phyloP scores from a whole-genome alignment of 2,329 filamentous ascomycete genomes.

The Aspergillus fijiensis region DNA sequence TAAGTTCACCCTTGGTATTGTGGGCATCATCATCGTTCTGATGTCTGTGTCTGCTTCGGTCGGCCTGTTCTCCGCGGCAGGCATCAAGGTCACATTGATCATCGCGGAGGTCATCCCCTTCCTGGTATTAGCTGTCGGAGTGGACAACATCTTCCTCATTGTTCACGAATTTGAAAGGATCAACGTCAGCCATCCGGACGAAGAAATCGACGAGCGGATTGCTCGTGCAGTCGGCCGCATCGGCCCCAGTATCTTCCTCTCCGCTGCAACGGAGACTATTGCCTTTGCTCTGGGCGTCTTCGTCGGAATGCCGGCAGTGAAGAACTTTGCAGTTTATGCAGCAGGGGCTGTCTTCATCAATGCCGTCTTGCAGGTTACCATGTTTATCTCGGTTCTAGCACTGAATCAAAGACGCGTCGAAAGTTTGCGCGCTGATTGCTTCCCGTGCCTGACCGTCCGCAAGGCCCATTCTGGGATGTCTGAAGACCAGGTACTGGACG shows the following conservation, averaged over 20 bases:
- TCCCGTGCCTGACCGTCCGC: slow-evolving; percentile 82
- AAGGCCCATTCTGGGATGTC: slow-evolving; percentile 67
- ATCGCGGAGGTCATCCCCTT: slow-evolving; percentile 99
- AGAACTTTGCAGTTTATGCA: slow-evolving; percentile 95
- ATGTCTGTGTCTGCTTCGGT: slow-evolving; percentile 98
- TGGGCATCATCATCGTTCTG: slow-evolving; percentile 90
- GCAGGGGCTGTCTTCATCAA: slow-evolving; percentile 97
- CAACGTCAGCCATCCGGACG: slow-evolving; percentile 87
- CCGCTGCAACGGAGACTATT: slow-evolving; percentile 89
- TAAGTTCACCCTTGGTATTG: slow-evolving; percentile 93
- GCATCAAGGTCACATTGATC: slow-evolving; percentile 92
- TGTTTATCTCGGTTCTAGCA: slow-evolving; percentile 90
- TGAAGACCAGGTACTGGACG: slow-evolving; percentile 66
- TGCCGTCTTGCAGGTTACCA: slow-evolving; percentile 91
- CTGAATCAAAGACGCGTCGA: slow-evolving; percentile 91
- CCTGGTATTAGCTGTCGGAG: slow-evolving; percentile 90
- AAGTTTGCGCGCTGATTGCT: slow-evolving; percentile 82
- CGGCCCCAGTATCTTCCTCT: slow-evolving; percentile 93
- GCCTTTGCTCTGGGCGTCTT: slow-evolving; percentile 91
- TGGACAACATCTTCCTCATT: slow-evolving; percentile 98
- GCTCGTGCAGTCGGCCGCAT: slow-evolving; percentile 89
- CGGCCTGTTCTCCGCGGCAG: slow-evolving; percentile 86
- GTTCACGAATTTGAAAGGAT: slow-evolving; percentile 97
- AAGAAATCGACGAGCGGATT: slow-evolving; percentile 80
- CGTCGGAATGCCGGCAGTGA: slow-evolving; percentile 95